Percentiles rank a stretch among this genome's conserved stretches.
Evolutionary conservation across 2,329 filamentous ascomycete species (phyloP).

Genomic region (Cytospora paraplurivora): DNA sequence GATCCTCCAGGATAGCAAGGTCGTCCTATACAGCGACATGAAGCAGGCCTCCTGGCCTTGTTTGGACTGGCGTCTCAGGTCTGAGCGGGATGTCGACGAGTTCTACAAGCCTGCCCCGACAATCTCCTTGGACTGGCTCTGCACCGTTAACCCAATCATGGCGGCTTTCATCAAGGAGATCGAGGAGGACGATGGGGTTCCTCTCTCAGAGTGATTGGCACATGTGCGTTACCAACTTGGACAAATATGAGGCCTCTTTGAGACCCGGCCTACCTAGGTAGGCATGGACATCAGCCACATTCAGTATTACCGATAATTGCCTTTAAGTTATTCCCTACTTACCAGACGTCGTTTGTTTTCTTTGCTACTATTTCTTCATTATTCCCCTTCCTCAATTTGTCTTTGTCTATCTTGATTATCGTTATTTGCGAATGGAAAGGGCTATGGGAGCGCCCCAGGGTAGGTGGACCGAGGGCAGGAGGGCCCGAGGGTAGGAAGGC

Average conservation of each 20-base stretch:
- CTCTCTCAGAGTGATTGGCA: background rate
- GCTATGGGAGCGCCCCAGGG: too few relatives aligned
- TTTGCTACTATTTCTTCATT: too few relatives aligned
- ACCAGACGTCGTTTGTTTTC: too few relatives aligned
- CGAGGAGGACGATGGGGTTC: background rate
- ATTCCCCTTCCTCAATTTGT: too few relatives aligned
- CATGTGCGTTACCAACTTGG: background rate
- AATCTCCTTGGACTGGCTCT: background rate
- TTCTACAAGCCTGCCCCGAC: background rate
- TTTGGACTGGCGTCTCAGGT: constrained; percentile 13
- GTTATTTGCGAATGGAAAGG: too few relatives aligned
- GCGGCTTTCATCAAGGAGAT: background rate
- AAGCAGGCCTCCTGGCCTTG: constrained; percentile 8
- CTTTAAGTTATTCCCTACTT: too few relatives aligned
- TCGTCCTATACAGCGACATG: constrained; percentile 11
- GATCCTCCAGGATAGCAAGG: background rate
- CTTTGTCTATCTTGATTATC: too few relatives aligned
- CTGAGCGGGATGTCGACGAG: background rate
- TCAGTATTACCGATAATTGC: too few relatives aligned
- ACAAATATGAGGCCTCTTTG: background rate
- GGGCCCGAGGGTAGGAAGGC: too few relatives aligned
- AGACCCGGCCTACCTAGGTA: too few relatives aligned
- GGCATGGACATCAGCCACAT: too few relatives aligned
- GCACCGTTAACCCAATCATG: background rate
- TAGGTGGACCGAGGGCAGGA: too few relatives aligned